phyloP scores from a whole-genome alignment of 495 filamentous ascomycete genomes.

The Trichoderma orchidacearum region DNA sequence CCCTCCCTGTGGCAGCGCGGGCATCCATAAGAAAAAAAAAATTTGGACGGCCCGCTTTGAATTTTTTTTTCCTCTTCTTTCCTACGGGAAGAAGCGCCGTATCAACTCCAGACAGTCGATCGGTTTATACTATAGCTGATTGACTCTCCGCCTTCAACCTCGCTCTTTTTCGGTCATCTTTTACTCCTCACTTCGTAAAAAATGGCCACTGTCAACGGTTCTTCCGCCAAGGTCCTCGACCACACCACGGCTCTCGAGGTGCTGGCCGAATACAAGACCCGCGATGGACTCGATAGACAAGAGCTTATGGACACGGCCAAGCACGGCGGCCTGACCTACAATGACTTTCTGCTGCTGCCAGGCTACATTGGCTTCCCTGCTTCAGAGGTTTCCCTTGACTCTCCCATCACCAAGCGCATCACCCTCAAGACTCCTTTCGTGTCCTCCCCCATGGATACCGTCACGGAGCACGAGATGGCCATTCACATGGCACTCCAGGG shows the following conservation, averaged over 20 bases:
- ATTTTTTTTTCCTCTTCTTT: conserved; percentile 4
- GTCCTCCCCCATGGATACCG: conserved; percentile 98
- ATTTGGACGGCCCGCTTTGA: neutral
- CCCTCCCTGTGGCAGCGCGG: neutral
- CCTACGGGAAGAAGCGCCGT: conserved; percentile 1
- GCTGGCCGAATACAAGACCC: conserved; percentile 56
- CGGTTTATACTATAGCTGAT: neutral
- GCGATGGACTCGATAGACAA: conserved; percentile 74
- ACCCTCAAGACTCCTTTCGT: conserved; percentile 86
- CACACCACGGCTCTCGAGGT: conserved; percentile 59
- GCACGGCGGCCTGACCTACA: conserved; percentile 77
- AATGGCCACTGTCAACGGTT: conserved; percentile 8
- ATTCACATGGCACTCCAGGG: conserved; percentile 97
- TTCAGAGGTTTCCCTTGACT: conserved; percentile 76
- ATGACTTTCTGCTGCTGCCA: conserved; percentile 47
- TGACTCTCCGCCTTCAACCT: conserved; percentile 1
- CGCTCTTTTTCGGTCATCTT: neutral
- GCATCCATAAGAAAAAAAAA: neutral
- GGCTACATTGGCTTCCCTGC: conserved; percentile 71
- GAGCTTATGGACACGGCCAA: conserved; percentile 75
- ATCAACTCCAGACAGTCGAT: conserved; percentile 3
- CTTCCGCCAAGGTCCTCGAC: conserved; percentile 23
- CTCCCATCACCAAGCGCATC: conserved; percentile 86
- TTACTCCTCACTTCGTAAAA: neutral
- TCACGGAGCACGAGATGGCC: conserved; percentile 98